Conservation (phyloP, 2,329 filamentous ascomycete genomes). For the Paecilomyces sp. region DNA sequence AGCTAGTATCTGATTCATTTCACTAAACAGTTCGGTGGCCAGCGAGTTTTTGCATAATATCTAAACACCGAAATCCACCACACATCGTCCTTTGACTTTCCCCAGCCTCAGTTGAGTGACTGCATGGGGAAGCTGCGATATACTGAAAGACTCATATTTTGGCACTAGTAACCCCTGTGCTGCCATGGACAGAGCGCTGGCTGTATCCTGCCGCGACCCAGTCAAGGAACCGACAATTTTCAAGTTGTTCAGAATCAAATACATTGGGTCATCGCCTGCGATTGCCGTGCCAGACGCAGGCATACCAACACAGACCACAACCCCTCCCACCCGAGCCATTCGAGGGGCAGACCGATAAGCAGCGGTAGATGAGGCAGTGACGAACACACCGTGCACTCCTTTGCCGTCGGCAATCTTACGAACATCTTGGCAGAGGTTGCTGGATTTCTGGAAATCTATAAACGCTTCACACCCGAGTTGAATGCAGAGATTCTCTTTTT, state of each 20-base stretch:
- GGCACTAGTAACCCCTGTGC: slow-evolving; percentile 43
- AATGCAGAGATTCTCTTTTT: too few species aligned
- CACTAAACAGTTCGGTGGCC: too few species aligned
- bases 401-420: slow-evolving; percentile 40
- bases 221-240: slow-evolving; percentile 14
- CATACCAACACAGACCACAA: slow-evolving; percentile 47
- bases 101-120: slow-evolving; percentile 44
- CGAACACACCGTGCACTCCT: slow-evolving; percentile 41
- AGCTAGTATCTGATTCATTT: too few species aligned
- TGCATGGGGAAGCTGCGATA: slow-evolving; percentile 43
- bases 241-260: slow-evolving; percentile 10
- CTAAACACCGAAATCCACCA: slow-evolving; percentile 40
- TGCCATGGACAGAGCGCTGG: slow-evolving; percentile 36
- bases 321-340: slow-evolving; percentile 41
- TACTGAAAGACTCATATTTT: slow-evolving; percentile 42
- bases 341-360: slow-evolving; percentile 36
- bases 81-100: slow-evolving; percentile 46
- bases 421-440: slow-evolving; percentile 27
- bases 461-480: too few species aligned
- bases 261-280: neutral
- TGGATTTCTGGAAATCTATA: too few species aligned
- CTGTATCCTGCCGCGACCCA: slow-evolving; percentile 26
- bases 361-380: slow-evolving; percentile 25
- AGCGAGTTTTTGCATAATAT: too few species aligned
- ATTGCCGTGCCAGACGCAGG: slow-evolving; percentile 14